A percentile compares a stretch with the other conserved stretches of the same genome.
phyloP scores from a whole-genome alignment of 495 filamentous ascomycete species.

The Hypoxylon subgilvum region DNA sequence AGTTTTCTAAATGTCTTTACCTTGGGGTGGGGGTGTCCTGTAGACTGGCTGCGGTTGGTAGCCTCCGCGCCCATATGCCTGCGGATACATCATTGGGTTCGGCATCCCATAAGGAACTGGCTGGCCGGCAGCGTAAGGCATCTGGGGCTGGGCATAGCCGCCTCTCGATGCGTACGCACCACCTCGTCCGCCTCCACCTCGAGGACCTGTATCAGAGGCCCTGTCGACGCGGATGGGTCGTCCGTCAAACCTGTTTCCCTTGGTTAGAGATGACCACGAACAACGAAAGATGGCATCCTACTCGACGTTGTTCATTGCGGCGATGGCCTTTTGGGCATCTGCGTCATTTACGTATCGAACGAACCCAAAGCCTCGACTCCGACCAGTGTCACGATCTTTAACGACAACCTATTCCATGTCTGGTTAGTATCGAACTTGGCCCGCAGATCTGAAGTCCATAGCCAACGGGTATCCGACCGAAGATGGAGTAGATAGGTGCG shows the following conservation, averaged over 20 bases:
- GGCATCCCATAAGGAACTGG: slow-evolving; percentile 37
- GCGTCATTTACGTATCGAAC: slow-evolving; percentile 81
- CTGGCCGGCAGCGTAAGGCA: slow-evolving; percentile 39
- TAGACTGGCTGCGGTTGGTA: slow-evolving; percentile 44
- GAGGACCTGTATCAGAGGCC: slow-evolving; percentile 78
- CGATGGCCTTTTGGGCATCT: slow-evolving; percentile 84
- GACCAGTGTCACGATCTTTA: slow-evolving; percentile 94
- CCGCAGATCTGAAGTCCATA: background rate
- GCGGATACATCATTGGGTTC: slow-evolving; percentile 34
- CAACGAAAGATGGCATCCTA: slow-evolving; percentile 51
- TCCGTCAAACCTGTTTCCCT: slow-evolving; percentile 80
- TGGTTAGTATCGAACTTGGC: slow-evolving; percentile 22
- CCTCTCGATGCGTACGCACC: slow-evolving; percentile 45
- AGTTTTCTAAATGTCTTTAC: slow-evolving; percentile 36
- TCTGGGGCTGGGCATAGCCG: slow-evolving; percentile 46
- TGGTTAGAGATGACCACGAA: slow-evolving; percentile 3
- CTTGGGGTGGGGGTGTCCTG: slow-evolving; percentile 49
- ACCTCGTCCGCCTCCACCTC: slow-evolving; percentile 55
- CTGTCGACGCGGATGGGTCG: slow-evolving; percentile 95
- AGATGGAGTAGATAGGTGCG: background rate
- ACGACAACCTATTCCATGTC: slow-evolving; percentile 76
- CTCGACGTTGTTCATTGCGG: slow-evolving; percentile 92
- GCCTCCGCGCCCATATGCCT: slow-evolving; percentile 39
- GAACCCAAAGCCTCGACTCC: slow-evolving; percentile 97
- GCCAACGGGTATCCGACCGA: too few species aligned